Evolutionary conservation across 2,329 filamentous ascomycete species (phyloP), one percentile per base, ranked within the genome.

Genomic region (Microcyclosporella mali): DNA sequence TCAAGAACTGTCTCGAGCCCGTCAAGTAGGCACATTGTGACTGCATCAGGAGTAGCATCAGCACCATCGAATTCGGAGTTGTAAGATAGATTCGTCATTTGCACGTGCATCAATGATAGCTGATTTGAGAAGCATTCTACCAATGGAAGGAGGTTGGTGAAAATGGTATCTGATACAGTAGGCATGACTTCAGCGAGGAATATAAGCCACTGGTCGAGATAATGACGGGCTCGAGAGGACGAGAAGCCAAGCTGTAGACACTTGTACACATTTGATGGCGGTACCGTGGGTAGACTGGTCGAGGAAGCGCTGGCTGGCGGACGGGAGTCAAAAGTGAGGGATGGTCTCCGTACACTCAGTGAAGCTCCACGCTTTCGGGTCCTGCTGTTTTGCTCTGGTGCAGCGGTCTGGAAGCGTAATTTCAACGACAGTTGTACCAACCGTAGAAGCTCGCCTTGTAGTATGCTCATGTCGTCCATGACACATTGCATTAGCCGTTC

Each of bases 1-100:
- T 89, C 89, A 45, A 98, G 72, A 17, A 95, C 82, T 56, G 94
- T 88, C 64, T 98, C 92, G 1, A 98, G 74, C 0, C 88, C 92
- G 51, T 94, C 90, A n/a, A 98, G 72, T 1, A 98, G 72, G 27
- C 45, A 51, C 29, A 58, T 47, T 9, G 58, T 55, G 2, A 53
- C 50, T 16, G 41, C 28, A 18, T 62, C 59, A n/a, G 59, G 54
- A 8, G 54, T 39, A 11, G 46, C 33, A 9, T 25, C 9, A 3
- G 47, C 43, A 27, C 33, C 18, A 12, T 29, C 37, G n/a, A 39
- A 15, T 8, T n/a, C 17, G 2, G 18, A 34, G 4, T 37, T 36
- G 2, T 19, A 43, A 56, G 89, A 90, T 0, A 80, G 78, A 8
- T 65, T 67, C 54, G 84, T 80, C 4, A 97, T 71, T 34, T 79